Evolutionary conservation across 768 basidiomycete genomes (phyloP), one percentile per base, ranked within the genome.

Genomic region (Amanita molliuscula): DNA sequence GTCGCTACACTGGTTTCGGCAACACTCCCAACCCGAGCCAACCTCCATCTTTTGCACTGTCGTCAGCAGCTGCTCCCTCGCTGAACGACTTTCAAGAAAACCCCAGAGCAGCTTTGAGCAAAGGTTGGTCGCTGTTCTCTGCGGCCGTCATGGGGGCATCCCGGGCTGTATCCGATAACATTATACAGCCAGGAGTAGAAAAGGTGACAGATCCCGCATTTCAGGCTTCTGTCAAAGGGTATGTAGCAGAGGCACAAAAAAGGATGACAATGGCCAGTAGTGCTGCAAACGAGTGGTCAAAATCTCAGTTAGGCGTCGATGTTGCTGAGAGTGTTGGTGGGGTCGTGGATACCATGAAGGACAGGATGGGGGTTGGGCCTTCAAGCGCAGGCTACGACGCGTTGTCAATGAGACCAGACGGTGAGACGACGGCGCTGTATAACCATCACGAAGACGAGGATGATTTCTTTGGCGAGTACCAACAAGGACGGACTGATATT

Each of bases 71-170:
- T 29, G 82, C 84, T 9, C 95, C 95, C 0, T 75, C 82, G 0
- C 61, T 97, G 2, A 65, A 70, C 36, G 94, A 99, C 16, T 67
- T 98, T 26, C 89, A 95, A 62, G 79, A 85, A 40, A 90, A 91
- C 60, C 95, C 95, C 0, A 65, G 84, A 33, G 81, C 78, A 7
- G 94, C 95, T 0, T 65, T 97, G 11, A 79, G 79, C 58, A 97
- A 97, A 69, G 92, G 94, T 40, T 98, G 96, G 96, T 90, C 91
- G 21, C 67, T 98, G n/a, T 84, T 99, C 61, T 86, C 90, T 25
- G 77, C 87, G 0, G 92, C 82, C 29, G 83, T 98, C 11, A 77
- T 68, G 1, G 87, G 84, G 45, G 93, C 93, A 16, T 77, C 82
- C 4, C 79, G 79, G 58, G 85, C 68, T 15, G 88, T 97, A 44